Base-by-base conservation (phyloP, 345 rosid genomes). In the Laguncularia racemosa region DNA sequence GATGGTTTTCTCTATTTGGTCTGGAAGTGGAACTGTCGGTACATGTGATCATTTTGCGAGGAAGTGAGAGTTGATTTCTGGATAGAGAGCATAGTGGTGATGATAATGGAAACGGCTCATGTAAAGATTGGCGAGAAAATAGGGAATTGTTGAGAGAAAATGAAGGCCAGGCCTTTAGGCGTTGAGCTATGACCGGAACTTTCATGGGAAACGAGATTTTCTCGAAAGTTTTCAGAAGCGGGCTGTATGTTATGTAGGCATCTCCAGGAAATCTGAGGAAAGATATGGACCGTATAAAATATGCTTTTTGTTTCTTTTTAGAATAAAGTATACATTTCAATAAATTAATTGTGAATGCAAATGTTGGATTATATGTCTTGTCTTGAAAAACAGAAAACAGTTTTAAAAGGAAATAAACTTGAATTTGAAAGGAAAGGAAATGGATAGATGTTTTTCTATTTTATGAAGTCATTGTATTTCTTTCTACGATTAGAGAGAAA, bases 171-270 rank as follows among this genome's bases (percentile, higher is more conserved):
- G 20, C 70, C 45, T 61, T 55, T 49, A 43, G 66, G 77, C 63
- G 71, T 72, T 61, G 75, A 52, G 46, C 33, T 20, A 52, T 28
- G 56, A 51, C 75, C 65, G 53, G 76, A 47, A 69, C 38, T 67
- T 60, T 79, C 88, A 81, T 79, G 64, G 84, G 46, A 67, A 65
- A 20, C 15, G 59, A 48, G 57, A 49, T 67, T 72, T 74, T 68
- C 60, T 69, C 58, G 73, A 76, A 56, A 53, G 64, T 66, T 23
- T 16, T 47, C 13, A 45, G 26, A 51, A 33, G 7, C 26, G 15
- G 33, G 3, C 53, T 50, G 12, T 50, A 18, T 23, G 53, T 51
- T 51, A 23, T 20, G 53, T 20, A 50, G 8, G 10, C 40, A 2
- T 33, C 40, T 33, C 9, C 7, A 9, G 40, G 40, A 10, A 33